These are phyloP conservation scores for Cyclotella cryptica DNA, from an alignment of 108 stramenopile genomes.

Conservation along the genomic window DNA sequence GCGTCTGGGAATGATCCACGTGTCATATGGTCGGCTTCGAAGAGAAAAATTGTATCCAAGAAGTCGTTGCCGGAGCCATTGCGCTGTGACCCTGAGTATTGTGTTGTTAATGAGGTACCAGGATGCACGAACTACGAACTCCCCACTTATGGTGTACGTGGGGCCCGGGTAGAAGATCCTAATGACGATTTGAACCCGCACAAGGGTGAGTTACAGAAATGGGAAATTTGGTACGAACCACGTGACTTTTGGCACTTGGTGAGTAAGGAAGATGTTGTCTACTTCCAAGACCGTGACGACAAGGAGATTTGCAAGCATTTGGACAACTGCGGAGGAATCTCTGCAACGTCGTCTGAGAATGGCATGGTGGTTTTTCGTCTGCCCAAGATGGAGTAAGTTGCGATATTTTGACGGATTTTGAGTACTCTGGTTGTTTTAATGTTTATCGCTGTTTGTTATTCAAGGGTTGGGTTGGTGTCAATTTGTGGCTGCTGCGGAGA, in stretches of 20 bases:
- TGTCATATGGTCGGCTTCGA: conserved; percentile 42
- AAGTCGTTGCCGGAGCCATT: conserved; percentile 25
- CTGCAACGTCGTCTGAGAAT: conserved; percentile 40
- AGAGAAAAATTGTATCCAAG: conserved; percentile 28
- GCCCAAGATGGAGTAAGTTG: conserved; percentile 47
- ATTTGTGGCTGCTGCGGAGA: conserved; percentile 42
- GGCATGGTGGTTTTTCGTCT: conserved; percentile 57
- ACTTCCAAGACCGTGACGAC: conserved; percentile 50
- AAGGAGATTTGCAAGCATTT: conserved; percentile 51
- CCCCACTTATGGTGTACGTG: conserved; percentile 48
- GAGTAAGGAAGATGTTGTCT: conserved; percentile 35
- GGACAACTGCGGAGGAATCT: conserved; percentile 58
- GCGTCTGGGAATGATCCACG: conserved; percentile 35
- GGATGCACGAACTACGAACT: conserved; percentile 55
- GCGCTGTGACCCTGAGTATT: conserved; percentile 38
- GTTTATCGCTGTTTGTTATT: too few relatives aligned
- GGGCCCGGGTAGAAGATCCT: conserved; percentile 43
- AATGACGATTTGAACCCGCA: conserved; percentile 51
- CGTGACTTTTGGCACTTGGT: conserved; percentile 41
- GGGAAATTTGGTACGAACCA: conserved; percentile 44
- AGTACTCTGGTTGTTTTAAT: background rate
- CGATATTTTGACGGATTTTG: background rate
- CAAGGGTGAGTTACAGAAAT: conserved; percentile 43
- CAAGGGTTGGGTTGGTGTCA: conserved; percentile 42
- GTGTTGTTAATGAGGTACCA: conserved; percentile 53